A percentile compares a stretch with the other conserved stretches of the same genome.
Conservation (phyloP, 495 filamentous ascomycete genomes). For the Xylaria bambusicola region DNA sequence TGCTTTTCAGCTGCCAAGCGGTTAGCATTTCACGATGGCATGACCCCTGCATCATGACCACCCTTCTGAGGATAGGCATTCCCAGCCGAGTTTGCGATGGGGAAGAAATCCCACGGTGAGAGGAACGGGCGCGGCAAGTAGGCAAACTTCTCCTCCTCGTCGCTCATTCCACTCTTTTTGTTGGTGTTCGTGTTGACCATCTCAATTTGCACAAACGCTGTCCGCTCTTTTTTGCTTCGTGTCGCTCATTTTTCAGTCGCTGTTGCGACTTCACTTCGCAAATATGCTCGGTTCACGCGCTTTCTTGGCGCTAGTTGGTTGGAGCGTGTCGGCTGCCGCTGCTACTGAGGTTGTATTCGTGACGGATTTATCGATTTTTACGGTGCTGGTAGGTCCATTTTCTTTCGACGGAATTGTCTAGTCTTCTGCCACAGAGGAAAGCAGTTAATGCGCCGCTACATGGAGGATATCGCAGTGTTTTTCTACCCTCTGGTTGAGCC, state of each 20-base stretch:
- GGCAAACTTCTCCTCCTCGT: slow-evolving; percentile 1
- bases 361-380: slow-evolving; percentile 46
- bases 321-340: slow-evolving; percentile 18
- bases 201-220: not conserved
- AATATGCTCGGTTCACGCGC: slow-evolving; percentile 10
- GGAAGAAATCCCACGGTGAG: not conserved
- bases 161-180: slow-evolving; percentile 1
- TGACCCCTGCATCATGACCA: slow-evolving; percentile 7
- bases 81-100: not conserved
- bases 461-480: too few species aligned
- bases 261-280: not conserved
- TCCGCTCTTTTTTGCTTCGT: not conserved
- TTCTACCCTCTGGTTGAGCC: not conserved
- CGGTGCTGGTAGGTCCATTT: slow-evolving; percentile 38
- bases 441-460: too few species aligned
- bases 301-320: slow-evolving; percentile 20
- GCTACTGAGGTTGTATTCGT: slow-evolving; percentile 42
- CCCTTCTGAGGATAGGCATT: not conserved
- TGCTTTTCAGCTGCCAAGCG: slow-evolving; percentile 15
- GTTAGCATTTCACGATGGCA: not conserved
- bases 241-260: slow-evolving; percentile 16
- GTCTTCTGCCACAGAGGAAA: not conserved
- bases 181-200: not conserved
- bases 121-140: not conserved
- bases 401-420: not conserved